A percentile compares a stretch with the other conserved stretches of the same genome.
Evolutionary conservation across 495 filamentous ascomycete species (phyloP).

Genomic region (Penicillium nucicola): DNA sequence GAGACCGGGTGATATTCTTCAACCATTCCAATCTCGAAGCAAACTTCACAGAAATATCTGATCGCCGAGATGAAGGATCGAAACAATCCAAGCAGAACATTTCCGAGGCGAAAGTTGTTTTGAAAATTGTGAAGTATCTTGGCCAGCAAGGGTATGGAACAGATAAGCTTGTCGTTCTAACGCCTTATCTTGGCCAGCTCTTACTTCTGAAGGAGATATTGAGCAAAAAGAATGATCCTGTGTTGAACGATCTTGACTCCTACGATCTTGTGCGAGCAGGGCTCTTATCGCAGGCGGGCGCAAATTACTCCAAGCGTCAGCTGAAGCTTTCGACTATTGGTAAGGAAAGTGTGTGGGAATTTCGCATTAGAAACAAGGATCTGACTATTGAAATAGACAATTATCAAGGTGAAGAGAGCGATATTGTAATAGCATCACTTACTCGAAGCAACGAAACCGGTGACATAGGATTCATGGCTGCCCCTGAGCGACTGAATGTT

Average conservation of each 20-base stretch:
- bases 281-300: slow-evolving; percentile 51
- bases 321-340: slow-evolving; percentile 67
- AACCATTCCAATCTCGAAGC: slow-evolving; percentile 57
- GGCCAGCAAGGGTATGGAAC: slow-evolving; percentile 74
- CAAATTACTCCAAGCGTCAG: slow-evolving; percentile 46
- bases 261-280: slow-evolving; percentile 66
- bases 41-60: slow-evolving; percentile 30
- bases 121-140: slow-evolving; percentile 68
- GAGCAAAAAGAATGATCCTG: slow-evolving; percentile 53
- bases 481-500: slow-evolving; percentile 68
- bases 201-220: slow-evolving; percentile 53
- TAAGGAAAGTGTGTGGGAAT: slow-evolving; percentile 18
- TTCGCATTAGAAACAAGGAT: too few species aligned
- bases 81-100: slow-evolving; percentile 58
- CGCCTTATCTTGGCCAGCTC: slow-evolving; percentile 73
- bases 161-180: slow-evolving; percentile 64
- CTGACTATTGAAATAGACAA: too few species aligned
- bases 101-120: slow-evolving; percentile 65
- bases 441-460: slow-evolving; percentile 62
- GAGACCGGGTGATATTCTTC: slow-evolving; percentile 61
- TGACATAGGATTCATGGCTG: slow-evolving; percentile 74
- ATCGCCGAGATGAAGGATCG: slow-evolving; percentile 48
- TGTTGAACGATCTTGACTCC: slow-evolving; percentile 69
- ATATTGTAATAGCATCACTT: slow-evolving; percentile 67
- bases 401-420: slow-evolving; percentile 77